Base-by-base conservation (phyloP, 1,284 basidiomycete species). In the Marasmius tenuissimus region DNA sequence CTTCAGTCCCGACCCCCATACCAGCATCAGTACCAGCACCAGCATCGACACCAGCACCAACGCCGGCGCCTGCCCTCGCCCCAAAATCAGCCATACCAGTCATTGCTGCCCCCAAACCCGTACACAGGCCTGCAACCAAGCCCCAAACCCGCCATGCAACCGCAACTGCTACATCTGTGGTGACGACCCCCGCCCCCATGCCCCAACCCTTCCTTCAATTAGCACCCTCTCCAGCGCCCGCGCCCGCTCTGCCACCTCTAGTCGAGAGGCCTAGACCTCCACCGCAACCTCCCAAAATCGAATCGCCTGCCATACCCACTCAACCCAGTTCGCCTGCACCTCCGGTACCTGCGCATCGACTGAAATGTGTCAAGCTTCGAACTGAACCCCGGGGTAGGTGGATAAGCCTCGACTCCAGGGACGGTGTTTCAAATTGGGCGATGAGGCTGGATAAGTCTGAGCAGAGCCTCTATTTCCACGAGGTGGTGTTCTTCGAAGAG, bases 371-470 rank as follows among this genome's bases (percentile, higher is more conserved):
- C 27, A 75, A 73, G 33, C 65, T 91, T 52, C 77, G 75, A 47
- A 80, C 86, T n/a, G 76, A 84, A 51, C 88, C 88, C 4, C 75
- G 77, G 14, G 85, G 84, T 33, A 80, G 91, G 49, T 75, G 76
- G 20, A 72, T 92, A 39, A 75, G 75, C 38, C 74, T 91, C 40
- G 84, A 90, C 67, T 74, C 84, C 62, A 77, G 77, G 49, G 86
- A 89, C 59, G 87, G 88, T 16, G 89, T 91, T 47, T 84, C 81
- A 70, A 82, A 75, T 51, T 91, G 89, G 89, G 83, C 84, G 2
- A 73, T 91, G 72, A 79, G 85, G 52, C 76, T 92, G 38, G 75
- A 76, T 14, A 75, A 76, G 3, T 78, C 78, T 7, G 88, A 91
- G 70, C 78, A 78, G 10, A 78, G 76, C 3, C 57, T 91, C 27